These are phyloP conservation scores for Mycena leptocephala DNA, from an alignment of 768 basidiomycete genomes.

Conservation along the genomic window DNA sequence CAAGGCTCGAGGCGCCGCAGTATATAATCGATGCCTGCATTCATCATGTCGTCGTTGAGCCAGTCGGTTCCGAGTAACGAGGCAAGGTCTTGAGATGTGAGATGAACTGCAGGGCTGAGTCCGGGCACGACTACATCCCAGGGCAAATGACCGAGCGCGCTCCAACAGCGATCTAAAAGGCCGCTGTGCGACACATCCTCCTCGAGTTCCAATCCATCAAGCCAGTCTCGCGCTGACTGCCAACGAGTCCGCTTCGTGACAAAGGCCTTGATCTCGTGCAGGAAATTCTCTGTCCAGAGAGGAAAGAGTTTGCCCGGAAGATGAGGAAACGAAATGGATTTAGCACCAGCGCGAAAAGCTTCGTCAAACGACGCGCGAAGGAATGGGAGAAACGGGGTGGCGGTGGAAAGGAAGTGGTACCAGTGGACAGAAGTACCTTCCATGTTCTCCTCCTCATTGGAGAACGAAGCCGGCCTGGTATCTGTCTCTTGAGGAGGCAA, in stretches of 20 bases:
- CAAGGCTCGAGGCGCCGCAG: too few species aligned
- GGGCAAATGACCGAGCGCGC: too few species aligned
- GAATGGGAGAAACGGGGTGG: background rate
- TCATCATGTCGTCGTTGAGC: too few species aligned
- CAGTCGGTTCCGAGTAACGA: too few species aligned
- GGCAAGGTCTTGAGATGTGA: too few species aligned
- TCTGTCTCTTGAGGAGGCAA: too few species aligned
- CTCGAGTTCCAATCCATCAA: background rate
- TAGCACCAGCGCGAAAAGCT: background rate
- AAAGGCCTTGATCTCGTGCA: background rate
- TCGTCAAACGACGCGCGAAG: background rate
- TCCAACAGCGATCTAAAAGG: background rate
- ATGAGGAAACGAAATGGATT: constrained; percentile 1
- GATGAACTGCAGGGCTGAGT: too few species aligned
- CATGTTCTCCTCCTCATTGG: too few species aligned
- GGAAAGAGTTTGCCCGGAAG: constrained; percentile 1
- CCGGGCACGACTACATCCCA: too few species aligned
- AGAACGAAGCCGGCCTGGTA: too few species aligned
- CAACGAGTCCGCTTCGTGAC: background rate
- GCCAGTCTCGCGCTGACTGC: background rate
- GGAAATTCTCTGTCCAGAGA: constrained; percentile 2
- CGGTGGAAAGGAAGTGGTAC: background rate
- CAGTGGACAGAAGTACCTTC: too few species aligned
- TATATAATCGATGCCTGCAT: too few species aligned
- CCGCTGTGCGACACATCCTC: background rate